Base-by-base conservation (phyloP, 192 early-diverging fungal genomes). In the Gonapodya prolifera region DNA sequence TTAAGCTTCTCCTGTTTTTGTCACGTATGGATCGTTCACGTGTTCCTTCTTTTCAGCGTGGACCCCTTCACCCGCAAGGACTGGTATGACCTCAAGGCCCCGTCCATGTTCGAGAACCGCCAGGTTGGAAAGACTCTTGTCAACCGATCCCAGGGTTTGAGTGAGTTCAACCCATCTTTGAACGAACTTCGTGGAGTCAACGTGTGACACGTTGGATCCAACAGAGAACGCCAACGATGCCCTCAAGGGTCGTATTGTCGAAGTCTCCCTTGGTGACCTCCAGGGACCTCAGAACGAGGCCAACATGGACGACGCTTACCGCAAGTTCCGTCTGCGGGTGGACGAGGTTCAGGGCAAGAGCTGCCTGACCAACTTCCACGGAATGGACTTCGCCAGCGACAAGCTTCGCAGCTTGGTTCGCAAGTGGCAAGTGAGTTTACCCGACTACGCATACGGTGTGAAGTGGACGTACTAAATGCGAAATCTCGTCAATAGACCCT, bases 61-160 rank as follows among this genome's bases (percentile, higher is more conserved):
- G 98, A 99, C 85, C 96, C 98, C 85, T 99, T 98, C 92, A 93
- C 94, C 89, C 94, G 98, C 80, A 99, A 99, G 89, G 98, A 99
- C 85, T 99, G 98, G 98, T 99, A 98, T 85, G 96, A 97, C 85
- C 91, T 99, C 90, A 97, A 97, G 89, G 98, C 94, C 79, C 98
- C 98, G 81, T 91, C 92, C 78, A 91, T 95, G 85, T 99, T 99
- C 84, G 92, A 94, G 78, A 90, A 90, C 79, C 94, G 96, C 82
- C 88, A 94, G 80, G 91, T 95, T 78, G 98, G 98, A 81, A 99
- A 99, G 92, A 99, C 98, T 80, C 91, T 99, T 77, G 98, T 98
- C 88, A 99, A 99, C 95, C 95, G 98, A 79, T 98, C 95, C 88
- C 96, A 98, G 91, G 98, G 98, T 89, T 88, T 98, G 83, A 94